These are phyloP conservation scores for Uronychia setigera DNA, from an alignment of 73 alveolate genomes.

Conservation along the genomic window DNA sequence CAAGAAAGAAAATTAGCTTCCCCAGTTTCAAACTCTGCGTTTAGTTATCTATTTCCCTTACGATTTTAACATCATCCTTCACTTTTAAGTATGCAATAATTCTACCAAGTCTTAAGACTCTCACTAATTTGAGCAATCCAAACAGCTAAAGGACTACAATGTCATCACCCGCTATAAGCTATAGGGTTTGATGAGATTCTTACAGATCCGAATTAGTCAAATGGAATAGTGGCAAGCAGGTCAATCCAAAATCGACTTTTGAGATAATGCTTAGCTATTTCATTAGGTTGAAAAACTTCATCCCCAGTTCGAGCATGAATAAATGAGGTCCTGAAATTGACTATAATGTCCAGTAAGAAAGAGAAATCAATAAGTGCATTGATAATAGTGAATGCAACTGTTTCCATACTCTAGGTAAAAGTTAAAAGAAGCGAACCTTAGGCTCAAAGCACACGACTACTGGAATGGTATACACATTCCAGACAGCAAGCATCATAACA, in stretches of 20 bases:
- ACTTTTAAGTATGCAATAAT: constrained; percentile 43
- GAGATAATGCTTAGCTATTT: constrained; percentile 28
- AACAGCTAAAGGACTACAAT: constrained; percentile 10
- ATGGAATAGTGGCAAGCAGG: constrained; percentile 41
- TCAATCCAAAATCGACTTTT: constrained; percentile 35
- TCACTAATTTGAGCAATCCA: constrained; percentile 51
- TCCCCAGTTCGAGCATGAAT: constrained; percentile 50
- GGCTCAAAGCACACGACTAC: constrained; percentile 38
- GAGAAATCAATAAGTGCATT: constrained; percentile 11
- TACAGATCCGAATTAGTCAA: constrained; percentile 4
- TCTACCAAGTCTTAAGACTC: constrained; percentile 51
- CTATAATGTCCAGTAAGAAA: constrained; percentile 43
- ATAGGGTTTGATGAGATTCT: not conserved
- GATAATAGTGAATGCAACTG: not conserved
- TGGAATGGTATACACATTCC: constrained; percentile 39
- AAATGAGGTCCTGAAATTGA: constrained; percentile 36
- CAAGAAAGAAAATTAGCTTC: constrained; percentile 37
- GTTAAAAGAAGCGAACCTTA: not conserved
- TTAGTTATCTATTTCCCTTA: constrained; percentile 1
- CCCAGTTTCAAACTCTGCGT: constrained; percentile 28
- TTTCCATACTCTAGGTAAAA: not conserved
- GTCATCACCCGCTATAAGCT: constrained; percentile 1
- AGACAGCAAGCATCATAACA: constrained; percentile 34
- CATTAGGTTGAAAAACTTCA: constrained; percentile 42
- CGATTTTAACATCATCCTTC: constrained; percentile 43